phyloP scores from a whole-genome alignment of 768 basidiomycete species.

The Erythrobasidium yunnanense region DNA sequence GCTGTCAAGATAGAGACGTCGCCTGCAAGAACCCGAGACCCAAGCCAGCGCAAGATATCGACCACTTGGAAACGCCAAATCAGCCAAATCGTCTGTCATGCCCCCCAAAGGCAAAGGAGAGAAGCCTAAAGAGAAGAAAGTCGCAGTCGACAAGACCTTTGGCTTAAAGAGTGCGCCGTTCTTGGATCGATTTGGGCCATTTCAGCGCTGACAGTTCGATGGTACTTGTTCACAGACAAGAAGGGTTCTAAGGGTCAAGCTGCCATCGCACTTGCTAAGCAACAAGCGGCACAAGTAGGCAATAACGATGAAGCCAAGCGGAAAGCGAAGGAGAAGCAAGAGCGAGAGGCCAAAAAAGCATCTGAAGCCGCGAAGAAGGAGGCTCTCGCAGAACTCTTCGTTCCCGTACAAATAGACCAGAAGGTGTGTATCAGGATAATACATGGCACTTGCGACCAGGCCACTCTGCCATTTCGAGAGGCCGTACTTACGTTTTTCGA shows the following conservation, averaged over 20 bases:
- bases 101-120: not conserved
- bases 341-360: slow-evolving; percentile 39
- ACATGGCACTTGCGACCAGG: not conserved
- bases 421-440: slow-evolving; percentile 44
- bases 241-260: slow-evolving; percentile 26
- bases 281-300: slow-evolving; percentile 55
- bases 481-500: not conserved
- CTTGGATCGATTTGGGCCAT: not conserved
- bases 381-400: slow-evolving; percentile 72
- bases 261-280: slow-evolving; percentile 48
- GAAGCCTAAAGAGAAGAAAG: not conserved
- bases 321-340: slow-evolving; percentile 60
- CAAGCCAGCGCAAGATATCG: too few species aligned
- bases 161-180: slow-evolving; percentile 71
- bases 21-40: too few species aligned
- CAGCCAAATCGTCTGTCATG: too few species aligned
- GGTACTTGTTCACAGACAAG: not conserved
- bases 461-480: not conserved
- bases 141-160: slow-evolving; percentile 56
- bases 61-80: too few species aligned
- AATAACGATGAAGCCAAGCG: slow-evolving; percentile 66
- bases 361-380: slow-evolving; percentile 40
- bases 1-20: too few species aligned
- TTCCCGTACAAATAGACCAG: slow-evolving; percentile 60
- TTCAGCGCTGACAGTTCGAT: not conserved